Evolutionary conservation across 2,329 filamentous ascomycete species (phyloP).

Genomic region (Aspergillus arachidicola): DNA sequence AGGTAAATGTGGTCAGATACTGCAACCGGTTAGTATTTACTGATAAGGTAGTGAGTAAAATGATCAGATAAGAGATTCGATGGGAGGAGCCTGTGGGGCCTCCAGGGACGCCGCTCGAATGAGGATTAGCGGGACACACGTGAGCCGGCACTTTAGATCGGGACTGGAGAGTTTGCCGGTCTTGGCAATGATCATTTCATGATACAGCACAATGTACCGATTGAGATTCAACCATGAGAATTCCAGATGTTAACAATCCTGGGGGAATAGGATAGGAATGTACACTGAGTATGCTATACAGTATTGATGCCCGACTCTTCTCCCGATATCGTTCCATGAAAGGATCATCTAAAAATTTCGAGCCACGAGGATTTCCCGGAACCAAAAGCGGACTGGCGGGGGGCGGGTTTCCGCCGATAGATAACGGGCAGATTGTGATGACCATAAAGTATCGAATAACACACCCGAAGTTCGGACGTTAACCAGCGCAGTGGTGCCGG

Average conservation of each 20-base stretch:
- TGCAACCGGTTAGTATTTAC: neutral
- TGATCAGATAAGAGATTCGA: conserved; percentile 13
- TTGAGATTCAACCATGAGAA: neutral
- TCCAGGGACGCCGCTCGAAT: neutral
- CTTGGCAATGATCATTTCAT: neutral
- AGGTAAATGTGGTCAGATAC: neutral
- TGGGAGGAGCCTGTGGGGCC: conserved; percentile 5
- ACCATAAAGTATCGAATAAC: conserved; percentile 41
- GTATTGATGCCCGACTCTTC: neutral
- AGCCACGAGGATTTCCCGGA: conserved; percentile 19
- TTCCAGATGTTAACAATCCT: neutral
- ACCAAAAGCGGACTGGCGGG: conserved; percentile 18
- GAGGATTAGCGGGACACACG: neutral
- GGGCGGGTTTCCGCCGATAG: conserved; percentile 27
- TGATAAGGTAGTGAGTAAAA: conserved; percentile 9
- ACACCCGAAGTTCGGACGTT: conserved; percentile 36
- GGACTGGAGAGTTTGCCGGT: neutral
- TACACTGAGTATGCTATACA: neutral
- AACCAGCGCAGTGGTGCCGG: conserved; percentile 19
- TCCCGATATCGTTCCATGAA: neutral
- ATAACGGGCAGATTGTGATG: conserved; percentile 37
- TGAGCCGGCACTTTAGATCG: neutral
- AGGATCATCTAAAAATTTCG: neutral
- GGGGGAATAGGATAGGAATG: neutral
- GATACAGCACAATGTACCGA: neutral